Evolutionary conservation across 306 rosid species (phyloP).

Genomic region (Urtica urens): DNA sequence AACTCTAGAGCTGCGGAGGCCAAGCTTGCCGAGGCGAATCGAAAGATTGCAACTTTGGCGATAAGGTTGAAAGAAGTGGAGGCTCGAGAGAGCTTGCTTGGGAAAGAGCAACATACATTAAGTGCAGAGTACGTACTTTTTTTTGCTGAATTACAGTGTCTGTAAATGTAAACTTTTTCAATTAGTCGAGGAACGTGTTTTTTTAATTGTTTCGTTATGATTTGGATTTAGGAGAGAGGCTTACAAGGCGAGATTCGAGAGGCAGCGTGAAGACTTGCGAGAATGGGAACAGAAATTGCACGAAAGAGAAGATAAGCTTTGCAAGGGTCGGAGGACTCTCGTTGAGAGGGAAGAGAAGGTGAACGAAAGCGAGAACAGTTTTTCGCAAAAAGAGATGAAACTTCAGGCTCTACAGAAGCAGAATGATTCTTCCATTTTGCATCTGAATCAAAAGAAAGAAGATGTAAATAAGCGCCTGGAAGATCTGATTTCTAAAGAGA

Average conservation of each 20-base stretch:
- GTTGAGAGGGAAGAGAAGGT: conserved; percentile 47
- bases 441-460: conserved; percentile 51
- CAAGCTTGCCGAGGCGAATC: conserved; percentile 59
- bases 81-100: conserved; percentile 54
- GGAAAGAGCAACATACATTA: conserved; percentile 53
- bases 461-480: conserved; percentile 36
- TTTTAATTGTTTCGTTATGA: conserved; percentile 5
- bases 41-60: conserved; percentile 59
- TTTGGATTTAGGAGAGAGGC: conserved; percentile 61
- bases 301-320: conserved; percentile 56
- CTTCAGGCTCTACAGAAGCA: conserved; percentile 41
- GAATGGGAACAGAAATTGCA: conserved; percentile 68
- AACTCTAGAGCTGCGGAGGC: conserved; percentile 70
- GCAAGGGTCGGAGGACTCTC: conserved; percentile 32
- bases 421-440: conserved; percentile 27
- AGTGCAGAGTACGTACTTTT: conserved; percentile 45
- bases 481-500: conserved; percentile 44
- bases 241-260: conserved; percentile 42
- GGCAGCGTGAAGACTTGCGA: conserved; percentile 60
- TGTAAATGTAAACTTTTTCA: background rate
- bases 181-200: background rate
- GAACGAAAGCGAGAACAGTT: conserved; percentile 37
- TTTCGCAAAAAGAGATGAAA: conserved; percentile 49
- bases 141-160: background rate
- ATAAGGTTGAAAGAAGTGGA: conserved; percentile 68